Evolutionary conservation across 2,329 filamentous ascomycete genomes (phyloP).

Genomic region (Aspergillus pseudonomiae): DNA sequence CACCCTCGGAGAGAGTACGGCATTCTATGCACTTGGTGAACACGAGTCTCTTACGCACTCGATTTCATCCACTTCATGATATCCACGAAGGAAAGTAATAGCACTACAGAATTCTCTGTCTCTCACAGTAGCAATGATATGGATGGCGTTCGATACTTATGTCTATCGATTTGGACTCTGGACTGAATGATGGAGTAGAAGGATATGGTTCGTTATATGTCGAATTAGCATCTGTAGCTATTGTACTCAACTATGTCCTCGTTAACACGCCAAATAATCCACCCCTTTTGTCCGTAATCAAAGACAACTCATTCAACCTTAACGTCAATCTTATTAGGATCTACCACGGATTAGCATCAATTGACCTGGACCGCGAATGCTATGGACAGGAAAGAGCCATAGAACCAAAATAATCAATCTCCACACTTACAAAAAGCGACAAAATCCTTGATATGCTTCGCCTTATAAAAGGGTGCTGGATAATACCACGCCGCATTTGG

Average conservation of each 20-base stretch:
- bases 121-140: too few relatives aligned
- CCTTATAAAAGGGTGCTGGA: slow-evolving; percentile 53
- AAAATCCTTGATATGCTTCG: slow-evolving; percentile 55
- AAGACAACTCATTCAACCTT: slow-evolving; percentile 16
- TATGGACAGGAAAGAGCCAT: background rate
- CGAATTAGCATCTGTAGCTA: background rate
- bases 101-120: too few relatives aligned
- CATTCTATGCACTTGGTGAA: too few relatives aligned
- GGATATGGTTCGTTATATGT: background rate
- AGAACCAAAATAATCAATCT: background rate
- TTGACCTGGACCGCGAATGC: background rate
- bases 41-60: too few relatives aligned
- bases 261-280: background rate
- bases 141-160: too few relatives aligned
- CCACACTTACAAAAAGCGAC: slow-evolving; percentile 63
- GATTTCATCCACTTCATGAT: too few relatives aligned
- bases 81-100: too few relatives aligned
- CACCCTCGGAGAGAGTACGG: too few relatives aligned
- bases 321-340: slow-evolving; percentile 39
- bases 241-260: background rate
- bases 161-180: too few relatives aligned
- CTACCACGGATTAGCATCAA: slow-evolving; percentile 21
- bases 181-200: background rate
- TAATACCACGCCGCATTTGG: slow-evolving; percentile 65
- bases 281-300: background rate